phyloP scores from a whole-genome alignment of 2,329 filamentous ascomycete species.

The Fusarium cicatricum region DNA sequence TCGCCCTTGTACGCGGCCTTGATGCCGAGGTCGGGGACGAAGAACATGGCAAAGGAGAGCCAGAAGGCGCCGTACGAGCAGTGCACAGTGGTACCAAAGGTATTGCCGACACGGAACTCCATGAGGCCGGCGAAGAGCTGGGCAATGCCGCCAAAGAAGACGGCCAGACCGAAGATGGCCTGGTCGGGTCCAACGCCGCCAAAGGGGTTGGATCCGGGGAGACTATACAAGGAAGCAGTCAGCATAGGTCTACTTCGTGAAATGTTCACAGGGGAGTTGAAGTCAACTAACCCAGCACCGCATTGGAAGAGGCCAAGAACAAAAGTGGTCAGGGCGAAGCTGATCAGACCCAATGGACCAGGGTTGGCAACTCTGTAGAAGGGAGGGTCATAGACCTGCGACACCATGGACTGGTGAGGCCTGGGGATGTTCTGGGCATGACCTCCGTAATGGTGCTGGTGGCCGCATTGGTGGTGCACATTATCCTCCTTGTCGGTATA shows the following conservation, averaged over 20 bases:
- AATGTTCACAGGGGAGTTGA: background rate
- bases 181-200: constrained; percentile 47
- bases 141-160: constrained; percentile 70
- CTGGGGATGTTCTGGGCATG: constrained; percentile 17
- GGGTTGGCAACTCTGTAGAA: constrained; percentile 64
- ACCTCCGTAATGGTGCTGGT: constrained; percentile 27
- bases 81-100: constrained; percentile 68
- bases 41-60: constrained; percentile 66
- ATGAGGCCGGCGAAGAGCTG: constrained; percentile 72
- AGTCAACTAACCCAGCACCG: constrained; percentile 58
- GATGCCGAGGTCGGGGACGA: constrained; percentile 61
- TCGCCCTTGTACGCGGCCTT: constrained; percentile 52
- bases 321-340: constrained; percentile 73
- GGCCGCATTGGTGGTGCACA: constrained; percentile 18
- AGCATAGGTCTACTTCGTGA: background rate
- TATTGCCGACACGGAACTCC: constrained; percentile 64
- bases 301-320: constrained; percentile 60
- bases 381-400: constrained; percentile 46
- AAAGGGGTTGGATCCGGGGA: constrained; percentile 46
- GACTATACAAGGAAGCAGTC: constrained; percentile 30
- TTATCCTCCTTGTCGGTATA: constrained; percentile 36
- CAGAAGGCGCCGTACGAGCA: constrained; percentile 70
- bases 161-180: constrained; percentile 48
- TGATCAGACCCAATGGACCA: constrained; percentile 66
- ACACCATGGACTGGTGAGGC: constrained; percentile 47